Evolutionary conservation across 139 green algal genomes (phyloP).

Genomic region (Chlorokybus atmophyticus): DNA sequence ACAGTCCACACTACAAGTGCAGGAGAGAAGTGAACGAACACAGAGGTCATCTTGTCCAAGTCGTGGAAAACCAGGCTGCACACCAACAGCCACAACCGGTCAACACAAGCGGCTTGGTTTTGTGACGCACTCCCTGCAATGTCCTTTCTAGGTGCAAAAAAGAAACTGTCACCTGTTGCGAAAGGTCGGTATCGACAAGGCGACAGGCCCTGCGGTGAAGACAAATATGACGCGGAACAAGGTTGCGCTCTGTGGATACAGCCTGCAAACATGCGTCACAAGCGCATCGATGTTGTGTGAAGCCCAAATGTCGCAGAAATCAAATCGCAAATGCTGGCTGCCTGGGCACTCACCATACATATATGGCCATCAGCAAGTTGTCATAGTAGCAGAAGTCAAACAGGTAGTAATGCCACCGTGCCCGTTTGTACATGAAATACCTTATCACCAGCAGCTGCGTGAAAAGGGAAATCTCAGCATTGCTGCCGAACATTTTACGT

Average conservation of each 20-base stretch:
- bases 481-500: no score
- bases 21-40: conserved; percentile 17
- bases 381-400: no score
- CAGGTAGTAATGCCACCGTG: no score
- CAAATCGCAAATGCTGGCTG: no score
- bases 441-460: no score
- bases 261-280: no score
- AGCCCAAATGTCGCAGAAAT: no score
- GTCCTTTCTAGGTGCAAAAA: not conserved
- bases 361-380: no score
- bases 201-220: not conserved
- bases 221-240: not conserved
- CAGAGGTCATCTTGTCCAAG: conserved; percentile 15
- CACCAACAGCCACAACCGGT: not conserved
- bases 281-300: no score
- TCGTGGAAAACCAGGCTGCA: conserved; percentile 22
- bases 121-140: not conserved
- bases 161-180: not conserved
- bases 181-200: not conserved
- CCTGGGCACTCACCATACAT: no score
- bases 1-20: conserved; percentile 11
- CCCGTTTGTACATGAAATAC: no score
- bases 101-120: not conserved
- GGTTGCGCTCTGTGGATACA: not conserved
- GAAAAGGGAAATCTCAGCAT: no score